Base-by-base conservation (phyloP, 352 stramenopile genomes). In the Phytophthora sansomeana region DNA sequence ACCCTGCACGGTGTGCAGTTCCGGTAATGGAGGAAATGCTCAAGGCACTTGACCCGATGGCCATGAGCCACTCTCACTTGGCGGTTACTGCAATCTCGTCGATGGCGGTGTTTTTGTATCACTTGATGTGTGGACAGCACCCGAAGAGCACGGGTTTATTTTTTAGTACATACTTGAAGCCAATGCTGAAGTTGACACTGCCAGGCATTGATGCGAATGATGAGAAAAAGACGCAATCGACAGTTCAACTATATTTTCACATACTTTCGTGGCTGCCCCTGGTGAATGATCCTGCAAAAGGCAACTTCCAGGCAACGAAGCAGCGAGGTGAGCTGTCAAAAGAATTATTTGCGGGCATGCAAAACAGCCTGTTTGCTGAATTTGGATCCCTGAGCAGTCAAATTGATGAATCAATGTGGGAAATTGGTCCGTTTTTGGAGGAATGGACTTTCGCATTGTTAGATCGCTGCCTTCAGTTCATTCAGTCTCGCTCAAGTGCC, bases 121-220 rank as follows among this genome's bases (percentile, higher is more conserved):
- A 89, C 14, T 67, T 92, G 21, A 87, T 93, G 75, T 82, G 73
- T 43, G 83, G 85, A 28, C 75, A 81, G 21, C 67, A 90, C 44
- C 58, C 76, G 0, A 38, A 76, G 17, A 77, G 75, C 13, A 78
- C 64, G 4, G 80, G 77, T 0, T 26, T 89, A 21, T 82, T 91
- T 49, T 90, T 88, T 28, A 66, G 75, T 13, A 85, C 67, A 24
- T 87, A 91, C 16, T 51, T 93, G 38, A 61, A 84, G 29, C 75
- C 79, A 24, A 66, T 92, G 7, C 30, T 93, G 55, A 75, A 81
- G 19, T 61, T 89, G 42, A 92, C 85, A 7, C 64, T 93, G 6
- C 79, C 83, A 5, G 85, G 85, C 4, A 92, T 93, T 64, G 85
- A 93, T 55, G 69, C 81, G 9, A 93, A 93, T 26, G 85, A 93